phyloP scores from a whole-genome alignment of 495 filamentous ascomycete species.

The Aspergillus saccharolyticus region DNA sequence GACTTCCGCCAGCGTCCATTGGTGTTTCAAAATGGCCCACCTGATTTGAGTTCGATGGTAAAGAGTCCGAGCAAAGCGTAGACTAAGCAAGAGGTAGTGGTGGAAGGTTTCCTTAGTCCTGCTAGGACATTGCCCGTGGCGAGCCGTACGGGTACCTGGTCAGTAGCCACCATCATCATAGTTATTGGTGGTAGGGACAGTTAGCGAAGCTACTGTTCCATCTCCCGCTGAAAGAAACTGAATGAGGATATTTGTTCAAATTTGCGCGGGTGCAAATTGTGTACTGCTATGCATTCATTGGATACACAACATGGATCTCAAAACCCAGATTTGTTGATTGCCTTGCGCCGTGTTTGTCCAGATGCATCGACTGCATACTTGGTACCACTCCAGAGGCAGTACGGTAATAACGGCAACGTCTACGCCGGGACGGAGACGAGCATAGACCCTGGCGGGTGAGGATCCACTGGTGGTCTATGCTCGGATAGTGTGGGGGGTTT shows the following conservation, averaged over 20 bases:
- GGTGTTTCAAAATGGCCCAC: neutral
- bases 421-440: neutral
- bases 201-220: neutral
- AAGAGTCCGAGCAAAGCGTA: neutral
- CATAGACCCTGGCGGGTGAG: neutral
- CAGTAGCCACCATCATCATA: neutral
- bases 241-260: neutral
- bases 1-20: neutral
- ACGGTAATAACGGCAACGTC: neutral
- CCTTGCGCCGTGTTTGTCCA: neutral
- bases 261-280: neutral
- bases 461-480: neutral
- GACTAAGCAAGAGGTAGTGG: neutral
- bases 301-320: neutral
- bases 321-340: neutral
- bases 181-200: neutral
- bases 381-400: neutral
- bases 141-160: neutral
- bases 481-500: neutral
- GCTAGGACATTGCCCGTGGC: neutral
- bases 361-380: neutral
- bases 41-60: conserved; percentile 3
- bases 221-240: neutral
- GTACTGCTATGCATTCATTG: neutral
- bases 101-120: neutral